These are phyloP conservation scores for Gossypium schwendimanii DNA, from an alignment of 441 rosid genomes.

Conservation along the genomic window DNA sequence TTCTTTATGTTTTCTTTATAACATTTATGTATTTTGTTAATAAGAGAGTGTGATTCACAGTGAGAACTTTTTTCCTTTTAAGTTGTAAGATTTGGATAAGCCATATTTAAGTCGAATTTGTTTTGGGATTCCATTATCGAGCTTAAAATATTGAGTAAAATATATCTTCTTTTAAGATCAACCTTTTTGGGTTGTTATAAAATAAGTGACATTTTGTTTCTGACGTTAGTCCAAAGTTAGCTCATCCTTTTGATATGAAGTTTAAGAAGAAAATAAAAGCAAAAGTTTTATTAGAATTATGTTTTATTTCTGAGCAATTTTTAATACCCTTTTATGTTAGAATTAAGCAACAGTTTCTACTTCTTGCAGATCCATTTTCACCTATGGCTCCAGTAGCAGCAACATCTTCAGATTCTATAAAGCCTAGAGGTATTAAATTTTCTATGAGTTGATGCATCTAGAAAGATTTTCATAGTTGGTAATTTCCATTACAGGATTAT, in stretches of 20 bases:
- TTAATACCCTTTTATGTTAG: not conserved
- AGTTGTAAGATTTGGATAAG: not conserved
- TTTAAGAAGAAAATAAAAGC: not conserved
- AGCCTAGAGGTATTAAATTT: constrained; percentile 63
- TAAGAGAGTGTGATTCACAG: not conserved
- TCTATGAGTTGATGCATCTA: not conserved
- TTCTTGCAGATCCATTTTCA: constrained; percentile 30
- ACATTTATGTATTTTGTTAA: not conserved
- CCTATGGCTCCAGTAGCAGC: constrained; percentile 52
- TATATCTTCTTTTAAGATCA: not conserved
- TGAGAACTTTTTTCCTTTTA: not conserved
- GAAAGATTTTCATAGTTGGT: not conserved
- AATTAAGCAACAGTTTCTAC: not conserved
- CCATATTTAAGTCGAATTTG: not conserved
- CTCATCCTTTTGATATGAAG: not conserved
- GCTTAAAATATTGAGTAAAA: not conserved
- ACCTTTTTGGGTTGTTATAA: not conserved
- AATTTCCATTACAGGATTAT: not conserved
- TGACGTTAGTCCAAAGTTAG: not conserved
- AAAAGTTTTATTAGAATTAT: not conserved
- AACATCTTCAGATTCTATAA: constrained; percentile 42
- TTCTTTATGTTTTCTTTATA: not conserved
- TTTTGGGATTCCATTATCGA: not conserved
- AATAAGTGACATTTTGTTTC: not conserved
- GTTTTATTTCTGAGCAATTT: not conserved